These are phyloP conservation scores for Adiantum capillusveneris DNA, from an alignment of 75 land plant species.

Conservation along the genomic window DNA sequence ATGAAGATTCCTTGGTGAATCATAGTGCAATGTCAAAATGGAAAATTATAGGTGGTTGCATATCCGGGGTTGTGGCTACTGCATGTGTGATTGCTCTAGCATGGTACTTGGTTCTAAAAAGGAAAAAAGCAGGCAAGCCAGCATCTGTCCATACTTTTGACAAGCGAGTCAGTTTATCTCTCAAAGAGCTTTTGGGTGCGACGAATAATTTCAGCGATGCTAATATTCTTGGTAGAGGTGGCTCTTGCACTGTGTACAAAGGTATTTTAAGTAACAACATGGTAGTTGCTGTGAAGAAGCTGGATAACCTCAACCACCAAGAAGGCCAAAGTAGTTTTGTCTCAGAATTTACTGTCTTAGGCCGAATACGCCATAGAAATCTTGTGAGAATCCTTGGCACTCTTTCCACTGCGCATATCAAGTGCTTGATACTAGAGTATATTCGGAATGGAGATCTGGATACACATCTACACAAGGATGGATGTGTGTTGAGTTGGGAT, in stretches of 20 bases:
- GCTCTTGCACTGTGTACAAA: neutral
- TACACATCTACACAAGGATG: conserved; percentile 36
- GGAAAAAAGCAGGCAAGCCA: neutral
- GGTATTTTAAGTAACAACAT: neutral
- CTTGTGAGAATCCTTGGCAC: conserved; percentile 59
- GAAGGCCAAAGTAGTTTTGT: conserved; percentile 22
- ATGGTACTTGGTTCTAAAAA: neutral
- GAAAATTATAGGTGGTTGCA: neutral
- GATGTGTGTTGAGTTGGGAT: conserved; percentile 9
- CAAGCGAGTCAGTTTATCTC: neutral
- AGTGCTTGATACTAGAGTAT: conserved; percentile 55
- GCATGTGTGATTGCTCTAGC: neutral
- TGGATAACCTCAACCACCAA: conserved; percentile 3
- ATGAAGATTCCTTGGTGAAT: neutral
- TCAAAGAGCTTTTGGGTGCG: neutral
- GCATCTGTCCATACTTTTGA: neutral
- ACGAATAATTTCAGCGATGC: neutral
- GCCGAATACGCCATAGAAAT: conserved; percentile 51
- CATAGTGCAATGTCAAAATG: neutral
- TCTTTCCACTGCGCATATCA: conserved; percentile 44
- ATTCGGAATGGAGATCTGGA: conserved; percentile 57
- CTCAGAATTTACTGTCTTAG: conserved; percentile 42
- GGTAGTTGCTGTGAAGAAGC: conserved; percentile 13
- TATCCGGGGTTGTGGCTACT: neutral
- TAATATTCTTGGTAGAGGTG: neutral